phyloP scores from a whole-genome alignment of 805 yeast genomes.

The Lipomyces orientalis region DNA sequence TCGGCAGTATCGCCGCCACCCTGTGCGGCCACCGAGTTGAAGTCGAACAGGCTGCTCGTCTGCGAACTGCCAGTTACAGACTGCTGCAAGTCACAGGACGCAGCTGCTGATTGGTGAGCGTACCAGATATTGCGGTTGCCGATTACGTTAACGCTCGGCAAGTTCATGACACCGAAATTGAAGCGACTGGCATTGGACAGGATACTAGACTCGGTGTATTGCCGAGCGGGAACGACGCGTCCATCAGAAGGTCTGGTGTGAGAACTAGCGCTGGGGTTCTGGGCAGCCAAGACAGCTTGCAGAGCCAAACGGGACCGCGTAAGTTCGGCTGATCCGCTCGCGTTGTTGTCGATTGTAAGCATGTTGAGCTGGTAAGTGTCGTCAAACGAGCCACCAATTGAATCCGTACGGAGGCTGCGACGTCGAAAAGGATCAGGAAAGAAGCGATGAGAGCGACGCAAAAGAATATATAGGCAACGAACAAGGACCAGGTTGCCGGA shows the following conservation, averaged over 20 bases:
- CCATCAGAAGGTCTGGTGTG: background rate
- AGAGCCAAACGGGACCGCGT: background rate
- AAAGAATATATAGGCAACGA: background rate
- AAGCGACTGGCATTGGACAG: background rate
- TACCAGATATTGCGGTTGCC: background rate
- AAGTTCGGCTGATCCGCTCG: background rate
- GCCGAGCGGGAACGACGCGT: background rate
- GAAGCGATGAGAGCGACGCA: background rate
- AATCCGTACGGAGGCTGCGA: background rate
- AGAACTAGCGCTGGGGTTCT: background rate
- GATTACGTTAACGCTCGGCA: background rate
- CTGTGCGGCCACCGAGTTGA: background rate
- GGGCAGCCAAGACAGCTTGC: background rate
- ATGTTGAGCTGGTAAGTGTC: background rate
- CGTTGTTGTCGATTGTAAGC: background rate
- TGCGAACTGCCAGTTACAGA: background rate
- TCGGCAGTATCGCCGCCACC: background rate
- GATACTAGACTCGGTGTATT: background rate
- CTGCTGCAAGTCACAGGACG: background rate
- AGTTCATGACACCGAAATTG: background rate
- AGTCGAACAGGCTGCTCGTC: background rate
- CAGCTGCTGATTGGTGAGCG: background rate
- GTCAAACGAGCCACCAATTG: background rate
- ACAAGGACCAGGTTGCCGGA: background rate
- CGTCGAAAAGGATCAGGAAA: background rate